Evolutionary conservation across 257 asterid genomes (phyloP).

Genomic region (Forsythia viridissima): DNA sequence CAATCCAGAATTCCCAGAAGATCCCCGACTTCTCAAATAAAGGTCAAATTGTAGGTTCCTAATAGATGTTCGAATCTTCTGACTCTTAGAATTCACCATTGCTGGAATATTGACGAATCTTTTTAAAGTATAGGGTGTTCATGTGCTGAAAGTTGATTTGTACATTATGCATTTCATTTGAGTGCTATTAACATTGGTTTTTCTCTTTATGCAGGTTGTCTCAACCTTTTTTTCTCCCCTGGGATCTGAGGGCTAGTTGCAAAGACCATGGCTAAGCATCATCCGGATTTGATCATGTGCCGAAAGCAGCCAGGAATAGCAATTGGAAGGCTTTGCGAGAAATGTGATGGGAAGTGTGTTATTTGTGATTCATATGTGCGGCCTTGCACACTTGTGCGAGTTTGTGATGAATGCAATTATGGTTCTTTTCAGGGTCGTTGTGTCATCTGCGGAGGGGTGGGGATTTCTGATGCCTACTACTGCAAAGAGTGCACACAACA

Average conservation of each 20-base stretch:
- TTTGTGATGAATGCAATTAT: conserved; percentile 87
- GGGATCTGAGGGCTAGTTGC: conserved; percentile 16
- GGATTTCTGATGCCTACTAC: conserved; percentile 85
- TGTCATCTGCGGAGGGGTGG: conserved; percentile 83
- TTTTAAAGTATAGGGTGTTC: not conserved
- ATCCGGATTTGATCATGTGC: conserved; percentile 92
- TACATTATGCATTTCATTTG: not conserved
- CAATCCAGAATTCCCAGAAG: not conserved
- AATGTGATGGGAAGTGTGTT: conserved; percentile 84
- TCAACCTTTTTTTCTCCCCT: not conserved
- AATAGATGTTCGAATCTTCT: not conserved
- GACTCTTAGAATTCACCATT: not conserved
- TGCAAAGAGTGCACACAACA: conserved; percentile 93
- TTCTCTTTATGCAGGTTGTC: conserved; percentile 19
- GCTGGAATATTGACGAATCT: not conserved
- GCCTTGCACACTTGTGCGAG: conserved; percentile 86
- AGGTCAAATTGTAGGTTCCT: not conserved
- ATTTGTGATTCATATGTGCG: conserved; percentile 88
- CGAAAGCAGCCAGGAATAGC: conserved; percentile 89
- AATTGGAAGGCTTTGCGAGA: conserved; percentile 86
- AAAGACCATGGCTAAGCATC: conserved; percentile 81
- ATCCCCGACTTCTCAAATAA: not conserved
- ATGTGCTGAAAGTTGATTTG: not conserved
- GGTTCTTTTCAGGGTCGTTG: conserved; percentile 92
- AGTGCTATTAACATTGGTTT: not conserved